phyloP scores from a whole-genome alignment of 306 rosid genomes.

The Parietaria judaica region DNA sequence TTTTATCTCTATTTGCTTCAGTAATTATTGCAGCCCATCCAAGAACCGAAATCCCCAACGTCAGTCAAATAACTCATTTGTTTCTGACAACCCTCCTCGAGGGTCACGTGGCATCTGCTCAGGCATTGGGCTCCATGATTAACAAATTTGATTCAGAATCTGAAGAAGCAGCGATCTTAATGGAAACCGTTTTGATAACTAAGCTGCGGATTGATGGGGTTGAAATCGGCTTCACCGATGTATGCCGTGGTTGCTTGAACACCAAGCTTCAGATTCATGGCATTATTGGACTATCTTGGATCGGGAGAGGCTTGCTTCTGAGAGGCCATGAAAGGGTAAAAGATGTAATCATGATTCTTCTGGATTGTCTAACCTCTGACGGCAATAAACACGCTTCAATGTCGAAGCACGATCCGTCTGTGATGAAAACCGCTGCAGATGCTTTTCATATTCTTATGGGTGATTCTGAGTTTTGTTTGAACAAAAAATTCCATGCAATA shows the following conservation, averaged over 20 bases:
- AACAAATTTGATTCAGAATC: conserved; percentile 60
- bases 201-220: conserved; percentile 34
- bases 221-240: conserved; percentile 46
- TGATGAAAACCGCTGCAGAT: conserved; percentile 67
- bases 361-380: conserved; percentile 50
- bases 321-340: conserved; percentile 77
- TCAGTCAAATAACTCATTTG: conserved; percentile 42
- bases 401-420: conserved; percentile 29
- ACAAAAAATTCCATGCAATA: conserved; percentile 56
- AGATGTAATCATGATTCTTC: conserved; percentile 55
- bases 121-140: conserved; percentile 86
- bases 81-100: conserved; percentile 48
- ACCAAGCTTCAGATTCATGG: conserved; percentile 58
- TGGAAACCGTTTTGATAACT: conserved; percentile 52
- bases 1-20: conserved; percentile 75
- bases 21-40: conserved; percentile 53
- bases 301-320: conserved; percentile 85
- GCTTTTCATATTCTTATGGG: conserved; percentile 85
- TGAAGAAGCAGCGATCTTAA: conserved; percentile 29
- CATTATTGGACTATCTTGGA: conserved; percentile 84
- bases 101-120: conserved; percentile 76
- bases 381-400: conserved; percentile 26
- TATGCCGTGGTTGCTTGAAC: conserved; percentile 50
- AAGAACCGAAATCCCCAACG: conserved; percentile 44
- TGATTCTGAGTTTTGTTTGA: conserved; percentile 85